Evolutionary conservation across 2,329 filamentous ascomycete genomes (phyloP), one percentile per base, ranked within the genome.

Genomic region (Aspergillus chevalieri): DNA sequence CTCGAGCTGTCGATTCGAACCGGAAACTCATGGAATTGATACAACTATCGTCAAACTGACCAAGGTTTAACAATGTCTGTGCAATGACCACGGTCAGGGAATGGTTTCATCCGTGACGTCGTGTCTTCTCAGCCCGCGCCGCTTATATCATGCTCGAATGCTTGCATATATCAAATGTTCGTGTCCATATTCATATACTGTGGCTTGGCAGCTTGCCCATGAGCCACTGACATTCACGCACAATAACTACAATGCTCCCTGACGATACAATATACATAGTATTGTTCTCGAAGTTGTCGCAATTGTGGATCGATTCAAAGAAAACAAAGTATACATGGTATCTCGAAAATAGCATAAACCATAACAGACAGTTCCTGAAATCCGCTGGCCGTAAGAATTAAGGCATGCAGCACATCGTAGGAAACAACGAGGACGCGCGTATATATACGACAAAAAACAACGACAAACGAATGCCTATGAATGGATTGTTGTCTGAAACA

Each of bases 401-500:
- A 12, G 9, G 12, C 5, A 12, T 12, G 10, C 26, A 30, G 9
- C 10, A 12, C 4, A 12, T 4, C 9, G 9, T 30, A 5, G 10
- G 42, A 24, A 30, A 8, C 21, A 19, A n/a, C 3, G 12, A 33
- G 28, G n/a, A 36, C 5, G 7, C 15, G 21, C 5, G n/a, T 21
- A 19, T 19, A 36, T 33, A 45, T 33, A 26, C 7, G 12, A 36
- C 43, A 45, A 24, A 45, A 6, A 17, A 28, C 15, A 44, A 9
- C 10, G 21, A 22, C 4, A 22, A 22, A 22, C 21, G 6, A 22
- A 22, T 22, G 22, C 30, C 24, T 22, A 53, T 34, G 33, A 43
- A 43, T 64, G 53, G 41, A 89, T 84, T 44, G 72, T 80, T 4
- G 84, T 86, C 14, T 80, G 82, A 62, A 84, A 86, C 47, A 90